Evolutionary conservation across 768 basidiomycete species (phyloP).

Genomic region (Amanita phalloides): DNA sequence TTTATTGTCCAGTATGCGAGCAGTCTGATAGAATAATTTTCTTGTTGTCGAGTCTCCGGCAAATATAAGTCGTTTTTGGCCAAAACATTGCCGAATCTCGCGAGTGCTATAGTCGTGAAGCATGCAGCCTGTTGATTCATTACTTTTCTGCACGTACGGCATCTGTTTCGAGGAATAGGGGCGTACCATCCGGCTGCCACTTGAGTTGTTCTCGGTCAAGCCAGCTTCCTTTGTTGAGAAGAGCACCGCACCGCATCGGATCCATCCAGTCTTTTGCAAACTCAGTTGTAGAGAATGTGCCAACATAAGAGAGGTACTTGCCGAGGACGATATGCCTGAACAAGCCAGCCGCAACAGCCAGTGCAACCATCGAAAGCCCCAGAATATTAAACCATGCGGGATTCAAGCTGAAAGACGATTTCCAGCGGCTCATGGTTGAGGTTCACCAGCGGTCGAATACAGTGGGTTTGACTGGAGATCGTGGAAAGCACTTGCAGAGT

Average conservation of each 20-base stretch:
- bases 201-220: constrained; percentile 51
- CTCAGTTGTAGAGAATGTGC: not conserved
- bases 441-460: not conserved
- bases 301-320: constrained; percentile 10
- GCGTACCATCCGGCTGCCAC: constrained; percentile 85
- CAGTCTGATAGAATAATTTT: constrained; percentile 67
- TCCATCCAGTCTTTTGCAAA: constrained; percentile 51
- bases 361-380: constrained; percentile 23
- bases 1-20: constrained; percentile 45
- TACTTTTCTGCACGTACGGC: no score
- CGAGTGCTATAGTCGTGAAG: constrained; percentile 49
- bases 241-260: constrained; percentile 59
- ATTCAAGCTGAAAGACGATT: constrained; percentile 22
- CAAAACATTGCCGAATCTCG: constrained; percentile 45
- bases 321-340: constrained; percentile 32
- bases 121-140: constrained; percentile 59
- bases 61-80: constrained; percentile 57
- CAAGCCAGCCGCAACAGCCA: constrained; percentile 33
- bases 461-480: no score
- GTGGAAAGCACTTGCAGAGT: no score
- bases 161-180: not conserved
- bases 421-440: constrained; percentile 12
- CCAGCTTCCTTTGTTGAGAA: constrained; percentile 72
- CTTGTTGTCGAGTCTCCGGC: constrained; percentile 81
- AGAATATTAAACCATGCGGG: constrained; percentile 42